Evolutionary conservation across 208 protist species (phyloP), one percentile per base, ranked within the genome.

Genomic region (Crithidia fasciculata): DNA sequence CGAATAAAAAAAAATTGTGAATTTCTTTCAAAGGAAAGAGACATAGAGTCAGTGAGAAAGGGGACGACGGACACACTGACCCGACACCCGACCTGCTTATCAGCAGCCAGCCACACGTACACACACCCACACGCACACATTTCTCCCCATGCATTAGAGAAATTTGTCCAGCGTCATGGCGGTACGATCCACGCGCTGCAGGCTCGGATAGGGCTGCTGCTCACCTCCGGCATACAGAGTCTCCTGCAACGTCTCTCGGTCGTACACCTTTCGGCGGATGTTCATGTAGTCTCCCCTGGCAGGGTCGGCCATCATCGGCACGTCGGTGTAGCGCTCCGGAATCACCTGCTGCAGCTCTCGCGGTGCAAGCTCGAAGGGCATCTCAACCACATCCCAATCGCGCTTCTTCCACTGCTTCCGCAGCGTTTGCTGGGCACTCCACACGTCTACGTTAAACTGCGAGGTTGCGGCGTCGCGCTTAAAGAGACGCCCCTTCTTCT

Each of bases 381-480:
- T 67, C 81, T 97, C 91, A 43, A 96, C 80, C 55, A 97, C 90
- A 18, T 93, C 86, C 88, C 89, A 97, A 67, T 97, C 93, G 0
- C 93, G 80, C 49, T 80, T 72, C 77, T 96, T 97, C 93, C 93
- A 97, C n/a, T 75, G 69, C 78, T 93, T 93, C 36, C 93, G 88
- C 69, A 95, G 77, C 41, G 91, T 88, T 69, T 95, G 89, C 78
- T 97, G 91, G 8, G 93, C 93, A n/a, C 75, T 76, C 90, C 91
- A 97, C 19, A 96, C 78, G 80, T 95, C 93, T 44, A 97, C 91
- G 78, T 96, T 97, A 67, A 86, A 96, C 79, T 95, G 89, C 69
- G 91, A 73, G 41, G 87, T 95, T 4, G 74, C 70, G 0, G 65
- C 74, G 58, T 97, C 88, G 41, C 86, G 84, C 83, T 97, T 97